Percentiles rank a stretch among this genome's conserved stretches.
Evolutionary conservation across 192 early-diverging fungal species (phyloP).

Genomic region (Paraglomus occultum): DNA sequence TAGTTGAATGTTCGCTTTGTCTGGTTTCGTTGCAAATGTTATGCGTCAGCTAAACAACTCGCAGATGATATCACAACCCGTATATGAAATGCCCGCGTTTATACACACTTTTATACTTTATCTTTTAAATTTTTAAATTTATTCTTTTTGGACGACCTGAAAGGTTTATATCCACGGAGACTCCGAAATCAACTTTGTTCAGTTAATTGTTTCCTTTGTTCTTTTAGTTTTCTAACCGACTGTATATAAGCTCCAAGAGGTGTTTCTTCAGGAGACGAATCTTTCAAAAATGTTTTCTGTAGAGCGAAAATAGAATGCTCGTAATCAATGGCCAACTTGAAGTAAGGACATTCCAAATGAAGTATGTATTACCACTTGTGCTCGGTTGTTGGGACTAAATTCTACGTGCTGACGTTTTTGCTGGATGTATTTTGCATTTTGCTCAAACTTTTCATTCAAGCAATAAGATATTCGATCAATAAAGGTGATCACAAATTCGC

Average conservation of each 20-base stretch:
- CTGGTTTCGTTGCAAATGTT: no score
- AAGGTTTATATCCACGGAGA: no score
- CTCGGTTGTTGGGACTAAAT: constrained; percentile 57
- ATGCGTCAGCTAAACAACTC: no score
- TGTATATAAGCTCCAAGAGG: constrained; percentile 19
- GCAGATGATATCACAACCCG: no score
- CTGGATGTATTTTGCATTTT: constrained; percentile 76
- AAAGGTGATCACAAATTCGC: neutral
- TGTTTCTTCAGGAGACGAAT: constrained; percentile 2
- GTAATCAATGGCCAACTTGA: neutral
- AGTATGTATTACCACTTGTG: constrained; percentile 33
- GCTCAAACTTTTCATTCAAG: constrained; percentile 57
- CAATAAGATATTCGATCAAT: neutral
- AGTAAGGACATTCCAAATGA: neutral
- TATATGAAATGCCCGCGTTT: no score
- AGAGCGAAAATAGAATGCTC: neutral
- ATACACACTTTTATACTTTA: no score
- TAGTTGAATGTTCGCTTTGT: no score
- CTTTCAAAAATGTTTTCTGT: constrained; percentile 21
- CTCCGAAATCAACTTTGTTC: no score
- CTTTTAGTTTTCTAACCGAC: constrained; percentile 10
- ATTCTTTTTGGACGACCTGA: no score
- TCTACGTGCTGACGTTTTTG: constrained; percentile 63
- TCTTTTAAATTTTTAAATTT: no score
- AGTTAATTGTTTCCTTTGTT: constrained; percentile 4